Evolutionary conservation across 176 grass and related monocot species (phyloP), one percentile per base, ranked within the genome.

Genomic region (Carex pumila): DNA sequence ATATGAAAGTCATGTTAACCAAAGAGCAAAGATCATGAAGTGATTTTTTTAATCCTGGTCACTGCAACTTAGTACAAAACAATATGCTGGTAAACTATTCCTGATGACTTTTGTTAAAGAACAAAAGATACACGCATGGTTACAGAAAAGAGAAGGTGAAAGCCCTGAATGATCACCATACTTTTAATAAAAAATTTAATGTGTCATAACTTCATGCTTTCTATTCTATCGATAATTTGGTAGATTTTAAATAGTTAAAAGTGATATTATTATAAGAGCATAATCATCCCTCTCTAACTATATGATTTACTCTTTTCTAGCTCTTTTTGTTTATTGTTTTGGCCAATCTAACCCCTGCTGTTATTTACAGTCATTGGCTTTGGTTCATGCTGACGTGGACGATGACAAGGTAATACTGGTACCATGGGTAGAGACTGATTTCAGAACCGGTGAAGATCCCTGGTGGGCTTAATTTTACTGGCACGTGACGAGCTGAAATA

Each of bases 381-480:
- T 98, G 61, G 96, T 91, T 52, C 93, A 98, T 84, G 91, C 78
- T 47, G 96, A 98, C n/a, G 61, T 95, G 19, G 93, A 93, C 0
- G 96, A 98, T 0, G 96, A 88, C 65, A 95, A 98, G 89, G 95
- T 95, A 5, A 21, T 93, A 57, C 91, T 95, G 74, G 89, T 95
- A 58, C 95, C 91, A 4, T 98, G 91, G 95, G 83, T 88, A n/a
- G 95, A 98, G 84, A 92, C 95, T 74, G 95, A 93, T 90, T 95
- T 98, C 91, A 98, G 92, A 88, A 95, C 92, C 11, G 91, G 91
- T 36, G 89, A 95, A 39, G 8, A 90, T 71, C 92, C 95, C 6
- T 98, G 95, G 92, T 95, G 92, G 95, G 79, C 91, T 18, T 98
- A 84, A 90, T 78, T 60, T 55, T 64, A 12, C 31, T 54, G 62